Evolutionary conservation across 1,139 yeast species (phyloP), one percentile per base, ranked within the genome.

Genomic region (Yamadazyma membranifaciens): DNA sequence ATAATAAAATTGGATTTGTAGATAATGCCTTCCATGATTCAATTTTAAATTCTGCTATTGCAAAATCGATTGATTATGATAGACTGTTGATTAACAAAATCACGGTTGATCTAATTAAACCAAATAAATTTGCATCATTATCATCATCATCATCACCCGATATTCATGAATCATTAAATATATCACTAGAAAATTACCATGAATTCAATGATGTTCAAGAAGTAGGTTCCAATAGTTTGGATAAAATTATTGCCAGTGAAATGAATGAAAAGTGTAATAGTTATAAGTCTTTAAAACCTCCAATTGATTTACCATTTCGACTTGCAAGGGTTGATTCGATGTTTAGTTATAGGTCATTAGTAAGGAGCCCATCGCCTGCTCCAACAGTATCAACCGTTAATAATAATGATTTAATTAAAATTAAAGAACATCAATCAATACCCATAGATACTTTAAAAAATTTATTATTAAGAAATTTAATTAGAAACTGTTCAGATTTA

Each of bases 401-500:
- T 13, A 48, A 49, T 31, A 52, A 54, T 20, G 24, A 20, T 20
- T 7, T 20, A 6, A 52, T 50, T 6, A 49, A 49, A 26, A 45
- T 50, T 11, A 33, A 55, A 3, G 46, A 65, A 7, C 45, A 56
- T 9, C 65, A 62, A 13, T 13, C 6, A 12, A 31, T 49, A 9
- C 40, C 49, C 12, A n/a, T 45, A 4, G 52, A 49, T 4, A 46
- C 45, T 4, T 45, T 69, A 27, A 63, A 63, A 42, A 60, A 65
- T 37, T 41, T 49, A 4, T 60, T 69, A 37, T 55, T 71, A 14
- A 54, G 57, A 42, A 53, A 56, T 31, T 49, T 71, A 34, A 41
- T 69, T 11, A 54, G 53, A 4, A 47, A 48, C 16, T 60, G 65
- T 41, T 39, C 55, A 1, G 43, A 46, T 3, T 47, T 69, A 25